Percentiles rank a stretch among this genome's conserved stretches.
Conservation (phyloP, 176 grass and related monocot genomes). For the Otatea glauca region DNA sequence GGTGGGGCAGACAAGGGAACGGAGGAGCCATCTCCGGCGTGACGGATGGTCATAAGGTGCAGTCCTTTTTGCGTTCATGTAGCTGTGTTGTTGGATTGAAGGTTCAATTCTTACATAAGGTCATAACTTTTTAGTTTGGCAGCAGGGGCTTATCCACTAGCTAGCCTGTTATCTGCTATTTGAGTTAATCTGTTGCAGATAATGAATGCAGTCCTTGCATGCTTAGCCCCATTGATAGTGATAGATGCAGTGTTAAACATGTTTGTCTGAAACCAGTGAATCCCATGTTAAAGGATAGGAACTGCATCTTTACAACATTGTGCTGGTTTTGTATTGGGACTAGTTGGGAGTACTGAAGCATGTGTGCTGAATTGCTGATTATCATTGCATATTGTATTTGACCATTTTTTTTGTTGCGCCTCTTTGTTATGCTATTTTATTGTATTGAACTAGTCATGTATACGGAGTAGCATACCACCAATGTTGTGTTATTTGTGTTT, state of each 20-base stretch:
- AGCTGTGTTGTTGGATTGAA: slow-evolving; percentile 37
- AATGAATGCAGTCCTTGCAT: slow-evolving; percentile 10
- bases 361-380: not conserved
- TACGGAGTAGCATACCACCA: not conserved
- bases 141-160: slow-evolving; percentile 27
- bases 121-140: slow-evolving; percentile 41
- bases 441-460: not conserved
- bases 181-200: slow-evolving; percentile 34
- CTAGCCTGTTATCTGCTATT: slow-evolving; percentile 35
- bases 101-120: slow-evolving; percentile 39
- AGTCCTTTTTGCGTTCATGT: slow-evolving; percentile 33
- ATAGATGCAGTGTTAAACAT: not conserved
- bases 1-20: slow-evolving; percentile 42
- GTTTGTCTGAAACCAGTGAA: slow-evolving; percentile 7
- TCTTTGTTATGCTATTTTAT: not conserved
- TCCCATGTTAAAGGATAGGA: not conserved
- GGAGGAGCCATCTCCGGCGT: slow-evolving; percentile 57
- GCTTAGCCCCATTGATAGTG: not conserved
- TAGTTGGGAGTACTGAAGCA: not conserved
- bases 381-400: not conserved
- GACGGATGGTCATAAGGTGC: slow-evolving; percentile 52
- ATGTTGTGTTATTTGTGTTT: not conserved
- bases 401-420: not conserved
- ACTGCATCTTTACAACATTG: not conserved
- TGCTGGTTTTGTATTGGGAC: not conserved